Conservation (phyloP, 176 grass and related monocot species). For the Cymbopogon citratus region DNA sequence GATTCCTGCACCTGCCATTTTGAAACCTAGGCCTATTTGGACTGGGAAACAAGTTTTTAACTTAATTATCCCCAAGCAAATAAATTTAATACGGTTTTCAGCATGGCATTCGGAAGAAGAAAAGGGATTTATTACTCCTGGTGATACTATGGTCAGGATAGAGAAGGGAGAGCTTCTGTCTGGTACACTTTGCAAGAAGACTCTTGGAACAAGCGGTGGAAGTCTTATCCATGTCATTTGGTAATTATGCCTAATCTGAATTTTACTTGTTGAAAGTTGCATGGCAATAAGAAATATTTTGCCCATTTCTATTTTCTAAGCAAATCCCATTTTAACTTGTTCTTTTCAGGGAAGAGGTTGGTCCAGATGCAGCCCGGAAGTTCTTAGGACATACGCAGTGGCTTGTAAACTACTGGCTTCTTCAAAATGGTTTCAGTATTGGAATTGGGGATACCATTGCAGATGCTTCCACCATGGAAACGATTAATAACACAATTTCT, state of each 20-base stretch:
- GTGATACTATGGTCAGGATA: conserved; percentile 88
- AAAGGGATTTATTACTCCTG: conserved; percentile 84
- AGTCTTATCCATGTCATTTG: conserved; percentile 99
- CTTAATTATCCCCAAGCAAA: conserved; percentile 97
- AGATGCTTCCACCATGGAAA: conserved; percentile 85
- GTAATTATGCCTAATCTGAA: conserved; percentile 28
- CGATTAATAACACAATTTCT: conserved; percentile 80
- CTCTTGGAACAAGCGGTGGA: conserved; percentile 63
- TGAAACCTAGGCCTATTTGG: conserved; percentile 94
- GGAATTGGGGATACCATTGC: conserved; percentile 99
- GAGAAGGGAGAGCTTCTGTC: conserved; percentile 94
- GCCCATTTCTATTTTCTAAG: neutral
- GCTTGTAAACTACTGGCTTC: conserved; percentile 98
- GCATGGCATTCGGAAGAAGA: conserved; percentile 84
- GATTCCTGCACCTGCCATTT: conserved; percentile 85
- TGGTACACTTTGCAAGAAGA: conserved; percentile 89
- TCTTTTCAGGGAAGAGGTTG: conserved; percentile 90
- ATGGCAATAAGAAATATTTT: neutral
- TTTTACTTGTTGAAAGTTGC: neutral
- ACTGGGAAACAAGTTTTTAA: conserved; percentile 99
- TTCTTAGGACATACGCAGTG: conserved; percentile 97
- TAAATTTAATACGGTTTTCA: conserved; percentile 83
- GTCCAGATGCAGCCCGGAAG: conserved; percentile 94
- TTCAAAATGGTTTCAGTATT: conserved; percentile 95
- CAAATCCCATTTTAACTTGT: conserved; percentile 3